Evolutionary conservation across 2,329 filamentous ascomycete genomes (phyloP), one percentile per base, ranked within the genome.

Genomic region (Ophiostoma himal-ulmi): DNA sequence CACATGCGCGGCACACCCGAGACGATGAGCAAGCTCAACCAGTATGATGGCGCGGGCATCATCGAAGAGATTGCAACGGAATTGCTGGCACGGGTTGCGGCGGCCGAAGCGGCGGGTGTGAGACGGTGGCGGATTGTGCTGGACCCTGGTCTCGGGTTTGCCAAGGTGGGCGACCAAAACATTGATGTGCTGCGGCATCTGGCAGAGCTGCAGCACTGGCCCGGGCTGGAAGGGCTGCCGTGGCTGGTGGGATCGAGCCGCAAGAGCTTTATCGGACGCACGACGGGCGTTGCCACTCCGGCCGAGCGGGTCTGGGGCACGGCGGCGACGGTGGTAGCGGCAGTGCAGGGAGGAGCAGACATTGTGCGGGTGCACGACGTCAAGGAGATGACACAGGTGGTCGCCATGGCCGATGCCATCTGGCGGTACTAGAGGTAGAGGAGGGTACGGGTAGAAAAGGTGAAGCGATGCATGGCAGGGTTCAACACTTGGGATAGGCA

Each of bases 341-440:
- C 93, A 65, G 85, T 99, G 39, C 88, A 90, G 72, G 92, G 92
- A 7, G 95, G 95, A 2, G 94, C 94, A 34, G 94, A 98, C 82
- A 88, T 99, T 71, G 89, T 98, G 65, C 85, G 95, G 68, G 93
- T 99, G 60, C 95, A 99, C 80, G 94, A 98, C 81, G 91, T 94
- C 17, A 80, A 83, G 70, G 91, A 95, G 82, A 98, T 98, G 94
- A 83, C 81, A 57, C 86, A 93, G 79, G 93, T 97, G 41, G 88
- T 88, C 1, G 90, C 86, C 77, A 94, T 98, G 89, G 88, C 92
- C 10, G 94, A 98, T 84, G 94, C 93, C n/a, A 93, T 97, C 70
- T 96, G 92, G 87, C 84, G 92, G 75, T 81, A 82, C 57, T 74
- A 67, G 67, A 3, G 14, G 14, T 17, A 7, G 5, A 54, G 5